phyloP scores from a whole-genome alignment of 306 rosid species.

The Lathyrus oleraceus region DNA sequence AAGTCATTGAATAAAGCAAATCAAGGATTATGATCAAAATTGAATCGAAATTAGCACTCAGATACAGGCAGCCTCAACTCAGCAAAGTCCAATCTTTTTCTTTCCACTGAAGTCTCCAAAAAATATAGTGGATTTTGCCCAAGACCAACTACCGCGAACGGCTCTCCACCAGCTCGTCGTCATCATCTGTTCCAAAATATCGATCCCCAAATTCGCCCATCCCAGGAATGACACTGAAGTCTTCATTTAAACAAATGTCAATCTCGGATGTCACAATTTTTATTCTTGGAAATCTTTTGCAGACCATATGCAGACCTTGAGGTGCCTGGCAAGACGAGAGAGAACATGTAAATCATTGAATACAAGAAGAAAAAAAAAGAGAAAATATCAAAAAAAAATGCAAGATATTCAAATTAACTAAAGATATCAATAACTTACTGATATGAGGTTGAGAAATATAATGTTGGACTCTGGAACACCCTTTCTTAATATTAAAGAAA shows the following conservation, averaged over 20 bases:
- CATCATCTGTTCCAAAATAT: constrained; percentile 97
- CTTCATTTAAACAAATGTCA: constrained; percentile 74
- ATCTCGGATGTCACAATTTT: constrained; percentile 98
- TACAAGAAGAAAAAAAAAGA: constrained; percentile 13
- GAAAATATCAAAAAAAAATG: background rate
- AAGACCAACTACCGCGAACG: constrained; percentile 42
- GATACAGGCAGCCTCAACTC: constrained; percentile 34
- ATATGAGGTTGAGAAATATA: constrained; percentile 93
- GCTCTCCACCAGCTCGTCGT: constrained; percentile 53
- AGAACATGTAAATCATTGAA: constrained; percentile 16
- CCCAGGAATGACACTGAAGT: constrained; percentile 91
- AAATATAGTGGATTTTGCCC: constrained; percentile 28
- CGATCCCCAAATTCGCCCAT: constrained; percentile 99
- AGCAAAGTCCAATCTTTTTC: constrained; percentile 33
- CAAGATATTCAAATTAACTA: constrained; percentile 13
- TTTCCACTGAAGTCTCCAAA: constrained; percentile 26
- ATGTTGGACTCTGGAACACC: constrained; percentile 98
- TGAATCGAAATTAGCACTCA: constrained; percentile 36
- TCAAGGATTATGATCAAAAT: constrained; percentile 40
- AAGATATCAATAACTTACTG: constrained; percentile 57
- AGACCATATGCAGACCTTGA: constrained; percentile 86
- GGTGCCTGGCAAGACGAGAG: constrained; percentile 71
- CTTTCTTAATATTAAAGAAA: constrained; percentile 71
- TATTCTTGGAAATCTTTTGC: constrained; percentile 88
- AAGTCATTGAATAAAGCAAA: constrained; percentile 22